Evolutionary conservation across 1,284 basidiomycete species (phyloP), one percentile per base, ranked within the genome.

Genomic region (Leccinum pallidistipes): DNA sequence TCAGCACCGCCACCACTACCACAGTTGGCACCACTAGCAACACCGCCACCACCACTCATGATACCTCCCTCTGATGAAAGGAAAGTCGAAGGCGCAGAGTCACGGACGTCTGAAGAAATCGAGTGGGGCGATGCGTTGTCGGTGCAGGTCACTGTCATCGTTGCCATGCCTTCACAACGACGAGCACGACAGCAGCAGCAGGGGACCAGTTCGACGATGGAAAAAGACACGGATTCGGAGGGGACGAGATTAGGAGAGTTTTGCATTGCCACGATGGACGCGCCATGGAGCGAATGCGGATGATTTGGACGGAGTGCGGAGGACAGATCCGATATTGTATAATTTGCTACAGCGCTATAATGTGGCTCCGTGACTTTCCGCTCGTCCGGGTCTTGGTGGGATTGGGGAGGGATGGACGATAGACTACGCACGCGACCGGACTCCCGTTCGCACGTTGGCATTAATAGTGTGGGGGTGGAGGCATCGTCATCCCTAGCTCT

Each of bases 101-200:
- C 66, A 21, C 36, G 27, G 29, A 3, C 16, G 16, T 52, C 40
- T 45, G 55, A 62, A 36, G 64, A 54, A 38, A 24, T 53, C 3
- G 60, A 50, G 16, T 62, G 61, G 65, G 54, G 24, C 2, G 62
- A 70, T 38, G 59, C 57, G 29, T 60, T 65, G 53, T 68, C 64
- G 14, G 52, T 81, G 21, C 78, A 77, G 53, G 72, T 83, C 16
- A 73, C 76, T 9, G 75, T 81, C 29, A 69, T 77, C 29, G 74
- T 83, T 40, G 67, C 74, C n/a, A 79, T 83, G 79, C 81, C 81
- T n/a, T 74, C 66, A 4, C 69, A 61, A 58, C 64, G 61, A 31
- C 57, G 12, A 45, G 43, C 43, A 45, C 9, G 9, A 21, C 18
- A 45, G 18, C 43, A 21, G 43, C 18, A 45, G 43, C 43, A 18